Conservation (phyloP, 257 asterid species). For the Verbena officinalis region DNA sequence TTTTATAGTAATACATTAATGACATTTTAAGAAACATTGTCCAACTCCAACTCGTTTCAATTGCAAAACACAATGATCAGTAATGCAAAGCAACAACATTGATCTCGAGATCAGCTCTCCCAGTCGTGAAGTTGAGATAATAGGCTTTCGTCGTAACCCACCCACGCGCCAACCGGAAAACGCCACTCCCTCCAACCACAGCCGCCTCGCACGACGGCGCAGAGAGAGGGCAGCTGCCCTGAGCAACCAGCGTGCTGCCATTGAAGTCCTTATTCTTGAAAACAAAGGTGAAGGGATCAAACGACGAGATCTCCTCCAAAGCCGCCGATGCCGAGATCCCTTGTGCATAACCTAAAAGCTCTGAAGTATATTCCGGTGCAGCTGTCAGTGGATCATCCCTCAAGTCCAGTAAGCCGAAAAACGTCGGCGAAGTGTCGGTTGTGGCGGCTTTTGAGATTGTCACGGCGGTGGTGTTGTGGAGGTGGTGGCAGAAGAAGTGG, state of each 20-base stretch:
- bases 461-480: conserved; percentile 25
- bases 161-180: conserved; percentile 30
- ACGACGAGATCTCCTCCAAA: conserved; percentile 24
- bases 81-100: conserved; percentile 15
- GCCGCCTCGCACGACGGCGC: conserved; percentile 18
- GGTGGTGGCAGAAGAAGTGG: conserved; percentile 32
- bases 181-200: conserved; percentile 25
- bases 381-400: conserved; percentile 28
- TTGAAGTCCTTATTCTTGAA: conserved; percentile 16
- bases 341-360: conserved; percentile 24
- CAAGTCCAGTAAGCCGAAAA: conserved; percentile 25
- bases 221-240: conserved; percentile 25
- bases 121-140: conserved; percentile 24
- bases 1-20: no score
- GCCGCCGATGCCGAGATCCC: conserved; percentile 27
- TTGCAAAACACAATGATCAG: background rate
- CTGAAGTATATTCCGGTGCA: conserved; percentile 22
- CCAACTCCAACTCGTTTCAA: background rate
- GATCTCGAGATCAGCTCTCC: conserved; percentile 22
- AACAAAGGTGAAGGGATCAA: conserved; percentile 13
- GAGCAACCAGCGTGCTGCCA: conserved; percentile 26
- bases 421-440: conserved; percentile 26
- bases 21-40: no score
- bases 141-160: conserved; percentile 8
- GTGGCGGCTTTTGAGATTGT: conserved; percentile 27